Evolutionary conservation across 805 yeast genomes (phyloP).

Genomic region (Nakazawaea wyomingensis): DNA sequence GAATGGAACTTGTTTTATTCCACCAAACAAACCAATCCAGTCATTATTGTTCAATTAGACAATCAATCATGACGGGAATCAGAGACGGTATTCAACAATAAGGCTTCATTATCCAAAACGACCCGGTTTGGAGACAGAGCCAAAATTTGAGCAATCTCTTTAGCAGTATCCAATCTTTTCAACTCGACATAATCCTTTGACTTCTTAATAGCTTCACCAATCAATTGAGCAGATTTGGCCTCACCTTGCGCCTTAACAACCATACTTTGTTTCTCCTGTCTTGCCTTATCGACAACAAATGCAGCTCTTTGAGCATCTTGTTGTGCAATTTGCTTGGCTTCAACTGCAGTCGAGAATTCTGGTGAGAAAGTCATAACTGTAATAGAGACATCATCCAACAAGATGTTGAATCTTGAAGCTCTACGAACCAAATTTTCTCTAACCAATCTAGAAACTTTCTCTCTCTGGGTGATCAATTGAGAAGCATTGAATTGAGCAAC

Average conservation of each 20-base stretch:
- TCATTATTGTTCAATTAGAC: no score
- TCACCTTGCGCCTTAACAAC: constrained; percentile 98
- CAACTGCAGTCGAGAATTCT: constrained; percentile 95
- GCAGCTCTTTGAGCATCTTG: constrained; percentile 99
- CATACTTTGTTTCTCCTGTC: constrained; percentile 95
- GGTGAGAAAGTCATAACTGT: constrained; percentile 97
- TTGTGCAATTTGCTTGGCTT: constrained; percentile 98
- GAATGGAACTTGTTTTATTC: no score
- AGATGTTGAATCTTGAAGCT: constrained; percentile 82
- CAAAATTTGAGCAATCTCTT: constrained; percentile 86
- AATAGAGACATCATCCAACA: constrained; percentile 91
- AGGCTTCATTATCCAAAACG: constrained; percentile 85
- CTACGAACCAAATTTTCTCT: constrained; percentile 88
- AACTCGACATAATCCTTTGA: constrained; percentile 93
- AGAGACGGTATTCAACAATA: constrained; percentile 80
- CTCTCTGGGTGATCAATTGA: constrained; percentile 98
- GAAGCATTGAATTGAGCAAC: constrained; percentile 99
- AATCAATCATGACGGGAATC: constrained; percentile 54
- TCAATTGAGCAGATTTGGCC: constrained; percentile 94
- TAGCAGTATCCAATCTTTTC: constrained; percentile 94
- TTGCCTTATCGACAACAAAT: constrained; percentile 91
- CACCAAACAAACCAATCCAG: no score
- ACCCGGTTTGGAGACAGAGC: constrained; percentile 88
- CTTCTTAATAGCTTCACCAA: constrained; percentile 98
- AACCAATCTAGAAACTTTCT: constrained; percentile 85